These are phyloP conservation scores for Phaeosphaeriaceae sp. DNA, from an alignment of 2,329 filamentous ascomycete species.

Conservation along the genomic window DNA sequence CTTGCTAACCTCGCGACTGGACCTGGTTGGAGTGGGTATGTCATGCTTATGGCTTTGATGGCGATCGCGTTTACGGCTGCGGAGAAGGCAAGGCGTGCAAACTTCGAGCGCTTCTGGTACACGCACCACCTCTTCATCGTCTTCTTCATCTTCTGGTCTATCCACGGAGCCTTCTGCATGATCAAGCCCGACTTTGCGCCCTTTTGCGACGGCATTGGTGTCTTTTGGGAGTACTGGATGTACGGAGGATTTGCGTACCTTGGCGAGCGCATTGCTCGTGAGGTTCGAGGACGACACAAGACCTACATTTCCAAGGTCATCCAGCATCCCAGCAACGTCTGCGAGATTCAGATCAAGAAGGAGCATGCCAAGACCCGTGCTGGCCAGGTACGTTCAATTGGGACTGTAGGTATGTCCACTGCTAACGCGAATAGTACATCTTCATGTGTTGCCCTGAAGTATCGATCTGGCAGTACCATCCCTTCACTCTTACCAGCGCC, in stretches of 20 bases:
- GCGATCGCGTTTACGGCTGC: conserved; percentile 80
- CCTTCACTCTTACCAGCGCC: conserved; percentile 85
- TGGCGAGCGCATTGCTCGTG: conserved; percentile 78
- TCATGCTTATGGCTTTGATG: conserved; percentile 82
- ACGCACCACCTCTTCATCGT: conserved; percentile 87
- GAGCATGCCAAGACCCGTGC: conserved; percentile 82
- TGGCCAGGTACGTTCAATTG: conserved; percentile 62
- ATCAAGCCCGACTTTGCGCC: conserved; percentile 84
- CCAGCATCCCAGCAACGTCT: conserved; percentile 87
- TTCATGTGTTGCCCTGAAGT: conserved; percentile 88
- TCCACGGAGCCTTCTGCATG: conserved; percentile 90
- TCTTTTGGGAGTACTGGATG: conserved; percentile 92
- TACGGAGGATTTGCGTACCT: conserved; percentile 83
- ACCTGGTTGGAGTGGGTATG: conserved; percentile 85
- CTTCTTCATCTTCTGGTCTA: conserved; percentile 91
- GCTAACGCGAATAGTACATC: conserved; percentile 67
- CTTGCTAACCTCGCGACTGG: conserved; percentile 80
- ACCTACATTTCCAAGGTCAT: conserved; percentile 89
- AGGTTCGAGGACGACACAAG: conserved; percentile 81
- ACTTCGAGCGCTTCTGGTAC: conserved; percentile 92
- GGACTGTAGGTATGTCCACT: background rate
- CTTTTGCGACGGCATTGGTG: conserved; percentile 77
- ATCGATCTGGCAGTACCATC: conserved; percentile 88
- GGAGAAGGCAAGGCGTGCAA: conserved; percentile 79
- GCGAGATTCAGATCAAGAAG: conserved; percentile 92